phyloP scores from a whole-genome alignment of 164 flowering plant species.

The Brasenia schreberi region DNA sequence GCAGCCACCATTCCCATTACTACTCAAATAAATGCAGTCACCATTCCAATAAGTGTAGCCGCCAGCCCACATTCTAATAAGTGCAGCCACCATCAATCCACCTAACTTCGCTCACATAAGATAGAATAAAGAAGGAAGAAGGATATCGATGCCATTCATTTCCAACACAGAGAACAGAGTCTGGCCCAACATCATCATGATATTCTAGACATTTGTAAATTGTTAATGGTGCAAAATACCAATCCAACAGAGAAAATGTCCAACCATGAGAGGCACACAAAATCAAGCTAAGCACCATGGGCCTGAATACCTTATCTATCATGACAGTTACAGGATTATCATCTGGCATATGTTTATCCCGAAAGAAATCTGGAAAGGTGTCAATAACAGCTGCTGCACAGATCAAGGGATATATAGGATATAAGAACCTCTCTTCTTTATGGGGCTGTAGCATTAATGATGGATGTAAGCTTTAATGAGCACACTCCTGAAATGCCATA shows the following conservation, averaged over 20 bases:
- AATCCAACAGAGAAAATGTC: conserved; percentile 75
- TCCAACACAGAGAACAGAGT: no score
- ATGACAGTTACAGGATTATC: conserved; percentile 25
- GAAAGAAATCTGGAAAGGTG: conserved; percentile 76
- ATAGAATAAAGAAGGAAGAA: no score
- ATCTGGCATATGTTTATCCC: conserved; percentile 36
- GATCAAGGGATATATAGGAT: conserved; percentile 86
- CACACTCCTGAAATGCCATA: no score
- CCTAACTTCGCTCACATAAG: no score
- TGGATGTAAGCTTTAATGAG: no score
- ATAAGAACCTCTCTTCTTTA: conserved; percentile 99
- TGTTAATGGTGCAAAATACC: conserved; percentile 85
- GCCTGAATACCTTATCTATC: conserved; percentile 64
- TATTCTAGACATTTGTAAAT: conserved; percentile 75
- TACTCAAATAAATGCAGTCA: no score
- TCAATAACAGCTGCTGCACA: conserved; percentile 96
- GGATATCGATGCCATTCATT: no score
- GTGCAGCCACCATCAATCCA: no score
- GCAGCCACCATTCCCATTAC: no score
- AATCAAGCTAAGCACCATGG: conserved; percentile 59
- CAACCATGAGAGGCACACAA: conserved; percentile 80
- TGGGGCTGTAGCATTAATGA: conserved; percentile 97
- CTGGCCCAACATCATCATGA: conserved; percentile 66
- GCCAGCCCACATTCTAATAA: no score
- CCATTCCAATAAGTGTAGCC: no score